These are phyloP conservation scores for Phycomyces blakesleeanus DNA, from an alignment of 192 early-diverging fungal species.

Conservation along the genomic window DNA sequence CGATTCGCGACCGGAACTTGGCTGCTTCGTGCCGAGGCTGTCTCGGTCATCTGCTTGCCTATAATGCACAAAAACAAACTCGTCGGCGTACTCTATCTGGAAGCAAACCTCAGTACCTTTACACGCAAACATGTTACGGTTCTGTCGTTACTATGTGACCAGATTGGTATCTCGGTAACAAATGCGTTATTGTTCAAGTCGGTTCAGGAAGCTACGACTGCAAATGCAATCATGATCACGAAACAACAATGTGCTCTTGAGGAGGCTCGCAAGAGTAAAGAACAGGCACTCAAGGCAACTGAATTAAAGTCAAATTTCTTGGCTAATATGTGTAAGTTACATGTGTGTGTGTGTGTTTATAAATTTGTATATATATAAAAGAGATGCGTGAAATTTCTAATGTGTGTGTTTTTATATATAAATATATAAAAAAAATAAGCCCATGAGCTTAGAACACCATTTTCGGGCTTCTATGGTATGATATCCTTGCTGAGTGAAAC, in stretches of 20 bases:
- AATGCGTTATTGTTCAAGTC: conserved; percentile 45
- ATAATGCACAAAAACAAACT: conserved; percentile 41
- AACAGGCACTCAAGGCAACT: conserved; percentile 40
- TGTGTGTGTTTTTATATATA: background rate
- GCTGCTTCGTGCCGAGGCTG: conserved; percentile 11
- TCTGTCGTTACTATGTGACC: conserved; percentile 41
- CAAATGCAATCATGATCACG: conserved; percentile 19
- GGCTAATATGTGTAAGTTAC: conserved; percentile 45
- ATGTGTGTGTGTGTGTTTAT: background rate
- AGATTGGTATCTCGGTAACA: conserved; percentile 45
- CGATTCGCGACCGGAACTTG: conserved; percentile 20
- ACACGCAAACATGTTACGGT: conserved; percentile 31
- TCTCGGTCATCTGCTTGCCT: conserved; percentile 39
- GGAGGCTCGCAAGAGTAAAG: conserved; percentile 25
- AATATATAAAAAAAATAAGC: conserved; percentile 2
- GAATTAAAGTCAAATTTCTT: conserved; percentile 45
- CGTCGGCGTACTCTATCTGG: conserved; percentile 43
- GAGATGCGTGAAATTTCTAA: background rate
- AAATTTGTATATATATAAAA: background rate
- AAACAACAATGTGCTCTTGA: conserved; percentile 19
- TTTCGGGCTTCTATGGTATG: conserved; percentile 46
- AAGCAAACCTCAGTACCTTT: conserved; percentile 24
- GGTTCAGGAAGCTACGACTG: conserved; percentile 27
- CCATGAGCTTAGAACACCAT: conserved; percentile 35
- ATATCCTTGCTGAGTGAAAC: conserved; percentile 43